Base-by-base conservation (phyloP, 352 stramenopile genomes). In the Stephanocyclus meneghinianus region DNA sequence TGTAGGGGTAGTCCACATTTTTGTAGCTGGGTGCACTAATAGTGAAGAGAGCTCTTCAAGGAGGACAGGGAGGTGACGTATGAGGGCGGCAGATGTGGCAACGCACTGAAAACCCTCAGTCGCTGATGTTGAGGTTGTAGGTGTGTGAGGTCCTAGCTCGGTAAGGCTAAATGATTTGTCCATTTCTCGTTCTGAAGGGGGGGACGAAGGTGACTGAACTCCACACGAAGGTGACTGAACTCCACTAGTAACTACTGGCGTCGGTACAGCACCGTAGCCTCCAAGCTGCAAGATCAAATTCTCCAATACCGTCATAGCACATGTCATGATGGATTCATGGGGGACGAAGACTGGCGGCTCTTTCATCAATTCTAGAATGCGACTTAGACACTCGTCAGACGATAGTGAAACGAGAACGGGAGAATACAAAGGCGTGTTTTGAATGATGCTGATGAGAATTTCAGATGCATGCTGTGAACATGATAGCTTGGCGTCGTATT, bases 361-460 rank as follows among this genome's bases (percentile, higher is more conserved):
- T 16, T 69, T 55, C 6, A 18, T 59, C 35, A 81, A 72, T 26
- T 87, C 67, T 13, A 93, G 59, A 2, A 93, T 67, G 30, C 55
- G 71, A 35, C 83, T 63, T 29, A 93, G 64, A 6, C 78, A 56
- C 11, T 81, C 79, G 47, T 88, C 71, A 29, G 74, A 74, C 21
- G 88, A 88, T 37, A 94, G 65, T n/a, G 47, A 70, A 18, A 80
- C 79, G 35, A 93, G 79, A 2, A 82, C 79, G 56, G 74, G 65
- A 48, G 87, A 87, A 45, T 80, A 83, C 5, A 92, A 76, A n/a
- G 86, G 72, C 15, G 90, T 92, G 55, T 92, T 89, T 66, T 94
- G 90, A 70, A 94, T 89, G 11, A 94, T 87, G 21, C 86, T 87
- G 47, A 92, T 90, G 7, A 94, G 74, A 53, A 93, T 86, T 76